phyloP scores from a whole-genome alignment of 352 stramenopile genomes.

The Globisporangium paroecandrum region DNA sequence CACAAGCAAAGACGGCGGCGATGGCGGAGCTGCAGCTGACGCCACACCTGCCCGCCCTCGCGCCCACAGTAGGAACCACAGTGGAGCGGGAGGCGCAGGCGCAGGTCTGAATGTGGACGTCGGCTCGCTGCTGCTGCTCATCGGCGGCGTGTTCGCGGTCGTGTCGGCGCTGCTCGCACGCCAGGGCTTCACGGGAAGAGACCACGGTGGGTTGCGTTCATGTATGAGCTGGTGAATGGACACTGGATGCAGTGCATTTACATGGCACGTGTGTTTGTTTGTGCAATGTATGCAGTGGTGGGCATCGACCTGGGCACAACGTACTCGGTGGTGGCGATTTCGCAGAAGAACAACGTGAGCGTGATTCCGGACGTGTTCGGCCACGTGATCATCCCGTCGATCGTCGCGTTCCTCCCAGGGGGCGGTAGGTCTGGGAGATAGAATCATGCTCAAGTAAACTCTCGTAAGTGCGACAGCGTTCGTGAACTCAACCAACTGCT shows the following conservation, averaged over 20 bases:
- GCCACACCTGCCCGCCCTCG: neutral
- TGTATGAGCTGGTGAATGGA: neutral
- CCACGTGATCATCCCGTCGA: conserved; percentile 56
- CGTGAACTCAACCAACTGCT: neutral
- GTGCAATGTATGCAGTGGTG: conserved; percentile 32
- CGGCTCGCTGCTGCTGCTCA: conserved; percentile 42
- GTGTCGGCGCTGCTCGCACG: conserved; percentile 48
- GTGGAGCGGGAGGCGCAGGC: neutral
- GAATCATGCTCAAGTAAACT: too few species aligned
- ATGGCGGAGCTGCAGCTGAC: neutral
- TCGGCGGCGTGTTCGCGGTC: conserved; percentile 35
- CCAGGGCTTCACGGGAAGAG: conserved; percentile 51
- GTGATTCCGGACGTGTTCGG: conserved; percentile 51
- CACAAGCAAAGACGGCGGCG: neutral
- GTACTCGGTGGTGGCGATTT: conserved; percentile 75
- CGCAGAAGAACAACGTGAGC: conserved; percentile 58
- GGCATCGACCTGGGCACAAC: conserved; percentile 76
- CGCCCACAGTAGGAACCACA: neutral
- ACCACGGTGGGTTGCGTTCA: conserved; percentile 35
- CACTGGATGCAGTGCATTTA: too few species aligned
- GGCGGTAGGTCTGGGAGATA: conserved; percentile 27
- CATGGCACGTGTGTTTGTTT: neutral
- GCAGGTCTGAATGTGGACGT: conserved; percentile 19
- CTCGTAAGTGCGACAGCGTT: too few species aligned
- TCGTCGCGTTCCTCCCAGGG: conserved; percentile 51